Conservation (phyloP, 2,329 filamentous ascomycete genomes). For the Fusarium coicis region DNA sequence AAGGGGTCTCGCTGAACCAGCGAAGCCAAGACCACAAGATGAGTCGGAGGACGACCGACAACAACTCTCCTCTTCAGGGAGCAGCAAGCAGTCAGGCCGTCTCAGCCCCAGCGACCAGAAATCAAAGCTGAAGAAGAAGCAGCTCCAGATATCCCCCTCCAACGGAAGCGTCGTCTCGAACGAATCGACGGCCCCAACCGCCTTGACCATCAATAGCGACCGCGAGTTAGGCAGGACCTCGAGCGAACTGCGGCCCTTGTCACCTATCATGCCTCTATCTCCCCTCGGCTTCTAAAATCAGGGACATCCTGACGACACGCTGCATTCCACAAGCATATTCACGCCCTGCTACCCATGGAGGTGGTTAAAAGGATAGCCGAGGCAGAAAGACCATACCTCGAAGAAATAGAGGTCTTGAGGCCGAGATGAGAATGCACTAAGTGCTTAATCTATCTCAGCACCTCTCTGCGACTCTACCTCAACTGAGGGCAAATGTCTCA, state of each 20-base stretch:
- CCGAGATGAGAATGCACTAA: neutral
- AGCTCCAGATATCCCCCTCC: conserved; percentile 52
- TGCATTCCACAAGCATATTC: conserved; percentile 6
- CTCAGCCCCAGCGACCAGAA: conserved; percentile 39
- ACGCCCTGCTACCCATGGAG: conserved; percentile 3
- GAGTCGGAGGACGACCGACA: conserved; percentile 39
- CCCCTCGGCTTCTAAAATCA: conserved; percentile 65
- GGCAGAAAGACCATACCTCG: neutral
- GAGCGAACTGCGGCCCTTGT: conserved; percentile 66
- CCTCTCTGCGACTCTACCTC: neutral
- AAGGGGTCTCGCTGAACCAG: conserved; percentile 55
- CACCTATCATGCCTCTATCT: conserved; percentile 74
- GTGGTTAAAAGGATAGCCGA: neutral
- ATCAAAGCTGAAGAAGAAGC: conserved; percentile 56
- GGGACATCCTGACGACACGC: conserved; percentile 12
- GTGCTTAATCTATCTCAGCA: neutral
- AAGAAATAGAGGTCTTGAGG: neutral
- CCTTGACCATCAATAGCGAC: conserved; percentile 58
- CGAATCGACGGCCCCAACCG: conserved; percentile 57
- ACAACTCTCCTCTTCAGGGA: conserved; percentile 70
- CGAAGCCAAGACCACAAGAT: conserved; percentile 43
- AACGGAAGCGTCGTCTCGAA: conserved; percentile 58
- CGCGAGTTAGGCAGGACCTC: conserved; percentile 40
- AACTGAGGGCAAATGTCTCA: neutral
- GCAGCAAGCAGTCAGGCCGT: conserved; percentile 62